Base-by-base conservation (phyloP, 768 basidiomycete genomes). In the Pseudohyphozyma bogoriensis region DNA sequence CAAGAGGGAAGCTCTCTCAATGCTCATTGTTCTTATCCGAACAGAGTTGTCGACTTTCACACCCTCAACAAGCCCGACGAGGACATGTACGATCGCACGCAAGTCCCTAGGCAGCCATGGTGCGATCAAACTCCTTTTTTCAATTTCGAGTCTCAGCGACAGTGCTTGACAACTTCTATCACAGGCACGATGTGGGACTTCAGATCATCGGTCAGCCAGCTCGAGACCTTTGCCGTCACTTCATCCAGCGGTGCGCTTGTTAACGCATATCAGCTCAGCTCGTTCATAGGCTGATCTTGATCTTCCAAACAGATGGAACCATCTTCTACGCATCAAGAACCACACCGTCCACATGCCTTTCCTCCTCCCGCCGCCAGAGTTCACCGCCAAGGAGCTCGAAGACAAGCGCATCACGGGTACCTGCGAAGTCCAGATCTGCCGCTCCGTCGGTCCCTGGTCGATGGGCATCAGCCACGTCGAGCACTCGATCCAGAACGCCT, bases 151-250 rank as follows among this genome's bases (percentile, higher is more conserved):
- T 1, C n/a, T 47, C n/a, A n/a, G n/a, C n/a, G n/a, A 20, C 2
- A 12, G 36, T 24, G 36, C 11, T 26, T 6, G 1, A 46, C 12
- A 4, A 4, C 10, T 22, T 24, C 20, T 2, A 13, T 11, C 24
- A 65, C 58, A 92, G 91, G 91, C 95, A 99, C 72, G 95, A 99
- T 72, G 89, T 97, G 40, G 89, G 84, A 0, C 79, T 96, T 78
- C 95, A 99, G 73, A 83, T 97, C 44, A 86, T 96, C 31, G 95
- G 95, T 4, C 91, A 93, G 71, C 95, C 95, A 51, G 90, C 92
- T 24, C 81, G 93, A 28, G 95, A 99, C 74, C 75, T 97, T 15
- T 87, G 86, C 60, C 82, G 95, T 50, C 95, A 99, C 75, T 99
- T 99, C 68, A 82, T 89, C 20, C 86, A 96, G 73, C 81, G 92